Conservation (phyloP, 2,329 filamentous ascomycete species). For the Neurospora crassa region DNA sequence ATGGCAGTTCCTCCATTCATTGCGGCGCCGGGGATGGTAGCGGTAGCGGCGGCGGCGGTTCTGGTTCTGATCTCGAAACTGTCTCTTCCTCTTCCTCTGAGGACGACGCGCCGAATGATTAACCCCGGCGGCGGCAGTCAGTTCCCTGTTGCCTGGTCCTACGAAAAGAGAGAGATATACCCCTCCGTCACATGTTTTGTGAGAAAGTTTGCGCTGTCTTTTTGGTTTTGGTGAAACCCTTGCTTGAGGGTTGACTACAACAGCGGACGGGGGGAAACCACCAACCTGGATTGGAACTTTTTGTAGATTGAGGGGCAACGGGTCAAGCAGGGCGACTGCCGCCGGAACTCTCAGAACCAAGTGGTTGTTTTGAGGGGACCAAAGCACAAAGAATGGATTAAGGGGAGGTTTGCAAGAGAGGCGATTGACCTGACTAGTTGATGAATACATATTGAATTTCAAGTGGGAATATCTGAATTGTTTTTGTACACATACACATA, state of each 20-base stretch:
- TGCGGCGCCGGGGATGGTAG: neutral
- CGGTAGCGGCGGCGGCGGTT: slow-evolving; percentile 21
- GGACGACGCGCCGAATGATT: slow-evolving; percentile 58
- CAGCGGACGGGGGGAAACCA: neutral
- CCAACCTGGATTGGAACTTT: slow-evolving; percentile 11
- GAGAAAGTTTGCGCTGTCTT: slow-evolving; percentile 1
- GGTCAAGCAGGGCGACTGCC: slow-evolving; percentile 55
- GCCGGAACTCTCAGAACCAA: slow-evolving; percentile 26
- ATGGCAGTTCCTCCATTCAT: neutral
- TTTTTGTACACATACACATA: no score
- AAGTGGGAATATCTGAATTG: neutral
- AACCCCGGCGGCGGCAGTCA: slow-evolving; percentile 49
- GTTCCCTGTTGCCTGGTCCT: slow-evolving; percentile 60
- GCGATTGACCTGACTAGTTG: neutral
- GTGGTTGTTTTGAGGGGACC: neutral
- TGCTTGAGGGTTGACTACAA: slow-evolving; percentile 1
- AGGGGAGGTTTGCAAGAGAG: neutral
- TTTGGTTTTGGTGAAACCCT: neutral
- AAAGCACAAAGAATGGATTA: neutral
- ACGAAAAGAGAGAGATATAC: slow-evolving; percentile 18
- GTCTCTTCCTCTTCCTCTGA: slow-evolving; percentile 36
- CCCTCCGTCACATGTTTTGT: neutral
- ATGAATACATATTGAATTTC: neutral
- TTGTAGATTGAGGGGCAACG: slow-evolving; percentile 47
- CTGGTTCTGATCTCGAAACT: slow-evolving; percentile 31